Evolutionary conservation across 345 rosid genomes (phyloP).

Genomic region (Schrenkiella parvula): DNA sequence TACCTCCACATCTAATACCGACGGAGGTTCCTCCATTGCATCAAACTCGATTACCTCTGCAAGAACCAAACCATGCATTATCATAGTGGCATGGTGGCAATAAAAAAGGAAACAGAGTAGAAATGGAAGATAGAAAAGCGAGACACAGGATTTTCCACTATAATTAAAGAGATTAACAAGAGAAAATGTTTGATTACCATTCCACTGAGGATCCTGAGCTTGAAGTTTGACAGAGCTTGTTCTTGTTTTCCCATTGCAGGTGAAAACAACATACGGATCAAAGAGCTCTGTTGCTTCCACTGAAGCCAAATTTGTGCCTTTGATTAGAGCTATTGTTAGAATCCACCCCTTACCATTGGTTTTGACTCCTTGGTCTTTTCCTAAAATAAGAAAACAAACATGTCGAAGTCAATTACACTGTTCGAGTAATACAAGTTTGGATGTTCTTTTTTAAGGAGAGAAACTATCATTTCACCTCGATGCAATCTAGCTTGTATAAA

Average conservation of each 20-base stretch:
- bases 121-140: background rate
- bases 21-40: slow-evolving; percentile 94
- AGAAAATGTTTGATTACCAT: slow-evolving; percentile 44
- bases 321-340: slow-evolving; percentile 80
- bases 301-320: slow-evolving; percentile 61
- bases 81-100: background rate
- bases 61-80: slow-evolving; percentile 19
- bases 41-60: slow-evolving; percentile 91
- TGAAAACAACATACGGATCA: slow-evolving; percentile 79
- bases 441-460: background rate
- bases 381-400: slow-evolving; percentile 28
- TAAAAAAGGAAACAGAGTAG: background rate
- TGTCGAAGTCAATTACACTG: background rate
- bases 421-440: background rate
- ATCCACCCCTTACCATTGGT: slow-evolving; percentile 85
- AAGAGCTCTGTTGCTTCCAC: slow-evolving; percentile 49
- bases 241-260: slow-evolving; percentile 80
- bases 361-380: slow-evolving; percentile 63
- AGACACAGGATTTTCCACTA: background rate
- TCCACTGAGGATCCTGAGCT: slow-evolving; percentile 78
- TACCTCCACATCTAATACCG: slow-evolving; percentile 80
- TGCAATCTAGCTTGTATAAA: slow-evolving; percentile 68
- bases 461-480: slow-evolving; percentile 44
- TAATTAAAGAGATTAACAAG: background rate
- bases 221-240: slow-evolving; percentile 88